These are phyloP conservation scores for Plasmodium sp. DNA, from an alignment of 169 alveolate genomes.

Conservation along the genomic window DNA sequence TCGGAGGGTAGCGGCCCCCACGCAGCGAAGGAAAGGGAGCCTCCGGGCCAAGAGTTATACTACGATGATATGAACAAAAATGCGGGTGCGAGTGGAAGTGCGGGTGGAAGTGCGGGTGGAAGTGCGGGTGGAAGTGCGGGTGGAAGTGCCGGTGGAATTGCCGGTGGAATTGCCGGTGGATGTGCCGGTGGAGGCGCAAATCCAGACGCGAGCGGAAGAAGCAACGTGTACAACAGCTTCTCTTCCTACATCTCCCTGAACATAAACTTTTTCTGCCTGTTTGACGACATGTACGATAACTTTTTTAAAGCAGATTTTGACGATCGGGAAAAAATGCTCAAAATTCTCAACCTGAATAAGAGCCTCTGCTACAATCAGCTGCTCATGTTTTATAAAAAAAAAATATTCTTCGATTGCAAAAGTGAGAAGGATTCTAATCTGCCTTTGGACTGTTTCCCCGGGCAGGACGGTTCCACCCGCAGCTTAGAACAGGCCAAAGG, in stretches of 20 bases:
- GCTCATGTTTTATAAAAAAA: constrained; percentile 42
- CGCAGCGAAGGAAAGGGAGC: not conserved
- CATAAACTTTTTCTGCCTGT: constrained; percentile 28
- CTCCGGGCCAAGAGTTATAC: not conserved
- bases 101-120: not conserved
- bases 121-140: too few species aligned
- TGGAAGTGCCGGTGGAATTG: too few species aligned
- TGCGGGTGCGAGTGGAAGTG: too few species aligned
- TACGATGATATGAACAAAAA: not conserved
- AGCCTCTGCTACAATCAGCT: constrained; percentile 29
- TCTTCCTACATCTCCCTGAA: constrained; percentile 43
- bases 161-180: not conserved
- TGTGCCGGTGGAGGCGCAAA: not conserved
- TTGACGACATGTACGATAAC: constrained; percentile 61
- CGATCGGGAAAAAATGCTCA: constrained; percentile 55
- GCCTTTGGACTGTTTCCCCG: not conserved
- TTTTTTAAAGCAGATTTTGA: constrained; percentile 36
- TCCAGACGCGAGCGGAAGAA: not conserved
- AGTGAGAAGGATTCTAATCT: not conserved
- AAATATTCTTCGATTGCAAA: constrained; percentile 24
- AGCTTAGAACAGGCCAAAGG: not conserved
- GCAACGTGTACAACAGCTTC: not conserved
- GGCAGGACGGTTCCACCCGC: not conserved
- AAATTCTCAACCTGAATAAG: constrained; percentile 18
- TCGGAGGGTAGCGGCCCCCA: not conserved